A percentile compares a stretch with the other conserved stretches of the same genome.
Evolutionary conservation across 352 stramenopile genomes (phyloP).

Genomic region (Pythium angustatum): DNA sequence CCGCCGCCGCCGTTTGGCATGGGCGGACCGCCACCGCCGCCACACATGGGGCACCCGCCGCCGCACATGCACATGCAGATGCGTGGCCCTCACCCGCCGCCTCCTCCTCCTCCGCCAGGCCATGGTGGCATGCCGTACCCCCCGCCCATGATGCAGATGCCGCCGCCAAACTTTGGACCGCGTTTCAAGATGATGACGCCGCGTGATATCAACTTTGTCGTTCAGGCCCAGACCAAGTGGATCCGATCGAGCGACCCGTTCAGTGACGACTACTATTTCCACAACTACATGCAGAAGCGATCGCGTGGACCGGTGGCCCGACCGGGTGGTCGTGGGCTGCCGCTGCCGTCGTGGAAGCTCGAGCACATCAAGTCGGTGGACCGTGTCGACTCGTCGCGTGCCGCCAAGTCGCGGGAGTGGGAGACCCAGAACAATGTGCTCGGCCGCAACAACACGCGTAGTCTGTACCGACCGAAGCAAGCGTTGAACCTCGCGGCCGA

Average conservation of each 20-base stretch:
- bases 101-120: constrained; percentile 20
- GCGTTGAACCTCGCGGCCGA: constrained; percentile 47
- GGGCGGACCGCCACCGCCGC: constrained; percentile 31
- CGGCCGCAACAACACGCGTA: constrained; percentile 75
- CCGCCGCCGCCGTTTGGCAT: constrained; percentile 28
- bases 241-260: constrained; percentile 85
- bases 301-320: constrained; percentile 38
- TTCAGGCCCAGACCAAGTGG: constrained; percentile 87
- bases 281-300: constrained; percentile 84
- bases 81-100: constrained; percentile 35
- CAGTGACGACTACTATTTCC: constrained; percentile 89
- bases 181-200: constrained; percentile 87
- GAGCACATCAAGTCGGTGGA: constrained; percentile 84
- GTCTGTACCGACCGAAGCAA: constrained; percentile 77
- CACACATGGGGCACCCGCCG: background rate
- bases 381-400: constrained; percentile 52
- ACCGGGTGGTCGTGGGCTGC: constrained; percentile 35
- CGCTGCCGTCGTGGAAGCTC: constrained; percentile 81
- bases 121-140: constrained; percentile 42
- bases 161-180: constrained; percentile 20
- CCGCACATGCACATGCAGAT: constrained; percentile 39
- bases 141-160: constrained; percentile 42
- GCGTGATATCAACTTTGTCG: constrained; percentile 83
- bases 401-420: constrained; percentile 73
- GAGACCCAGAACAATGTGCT: constrained; percentile 74